Base-by-base conservation (phyloP, 75 land plant genomes). In the Pseudotsuga menziesii region DNA sequence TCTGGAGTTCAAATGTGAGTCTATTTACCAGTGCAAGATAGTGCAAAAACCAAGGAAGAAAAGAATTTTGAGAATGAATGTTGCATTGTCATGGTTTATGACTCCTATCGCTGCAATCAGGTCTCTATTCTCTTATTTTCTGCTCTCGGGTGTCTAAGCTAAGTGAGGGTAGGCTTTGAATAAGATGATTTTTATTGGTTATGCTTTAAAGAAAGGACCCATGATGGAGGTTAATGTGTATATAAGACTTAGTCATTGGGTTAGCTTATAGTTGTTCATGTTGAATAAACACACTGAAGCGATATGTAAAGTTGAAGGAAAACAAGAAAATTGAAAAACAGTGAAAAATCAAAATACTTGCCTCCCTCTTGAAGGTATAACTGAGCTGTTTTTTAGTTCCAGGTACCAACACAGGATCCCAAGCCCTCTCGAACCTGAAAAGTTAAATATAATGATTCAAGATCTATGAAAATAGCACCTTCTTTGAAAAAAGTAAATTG, bases 351-450 rank as follows among this genome's bases (percentile, higher is more conserved):
- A 26, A 72, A 73, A 58, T 58, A 8, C 88, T 83, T 87, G 89
- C 99, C 80, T 74, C 81, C 55, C 86, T 90, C 80, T 94, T 88
- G 77, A 96, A 96, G 62, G 78, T 85, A 74, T 84, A 88, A 78
- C 99, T 94, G 17, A 97, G 88, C 35, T 59, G 79, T 81, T 85
- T 97, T 76, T 61, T 73, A 35, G 83, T 84, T 52, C 92, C 95
- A 41, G 89, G 88, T 66, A 92, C 88, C 52, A 97, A 56, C 23
- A 84, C 52, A 72, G 99, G 92, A 83, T 97, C 99, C 98, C 98
- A 97, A 56, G 88, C 95, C 59, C 84, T 82, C 88, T 97, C 99
- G 72, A 97, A 82, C 89, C 99, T 96, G 78, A 54, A 20, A 64
- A 75, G 35, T 0, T 13, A 62, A 27, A 61, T 63, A 62, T 61